Conservation (phyloP, 176 grass and related monocot species). For the Sorghum bicolor region Sorghum_bicolor_NCBIv3 NC_012871.2:73736501-73737000, state of each 20-base stretch:
- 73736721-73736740: neutral
- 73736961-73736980: neutral
- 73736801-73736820: neutral
- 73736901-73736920: slow-evolving; percentile 65
- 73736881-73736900: slow-evolving; percentile 74
- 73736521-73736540: neutral
- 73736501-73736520: neutral
- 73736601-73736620: slow-evolving; percentile 29
- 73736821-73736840: neutral
- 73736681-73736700: slow-evolving; percentile 39
- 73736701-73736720: slow-evolving; percentile 44
- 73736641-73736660: slow-evolving; percentile 71
- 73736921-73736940: neutral
- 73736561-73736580: neutral
- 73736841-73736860: slow-evolving; percentile 29
- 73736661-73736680: slow-evolving; percentile 86
- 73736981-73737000: neutral
- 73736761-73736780: neutral
- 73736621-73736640: slow-evolving; percentile 56
- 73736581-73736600: neutral
- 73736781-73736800: neutral
- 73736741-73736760: neutral
- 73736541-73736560: neutral
- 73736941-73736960: neutral
- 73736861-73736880: slow-evolving; percentile 62